phyloP scores from a whole-genome alignment of 805 yeast species.

The Lipomyces mesembrius region DNA sequence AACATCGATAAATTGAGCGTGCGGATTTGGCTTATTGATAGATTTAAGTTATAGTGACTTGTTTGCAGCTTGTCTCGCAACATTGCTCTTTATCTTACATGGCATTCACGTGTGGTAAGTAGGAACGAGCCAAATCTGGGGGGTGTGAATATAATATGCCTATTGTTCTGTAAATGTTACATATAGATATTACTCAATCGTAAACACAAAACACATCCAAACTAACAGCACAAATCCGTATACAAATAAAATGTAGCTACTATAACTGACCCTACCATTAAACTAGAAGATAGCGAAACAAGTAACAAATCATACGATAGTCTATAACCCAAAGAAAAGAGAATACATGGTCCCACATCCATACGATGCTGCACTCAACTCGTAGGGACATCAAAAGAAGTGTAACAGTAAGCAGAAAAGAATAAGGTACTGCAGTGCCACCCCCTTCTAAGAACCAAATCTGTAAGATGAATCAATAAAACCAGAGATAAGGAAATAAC shows the following conservation, averaged over 20 bases:
- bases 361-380: not conserved
- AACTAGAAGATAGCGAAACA: not conserved
- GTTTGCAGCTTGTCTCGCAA: too few relatives aligned
- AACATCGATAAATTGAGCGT: too few relatives aligned
- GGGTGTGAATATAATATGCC: not conserved
- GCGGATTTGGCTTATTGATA: too few relatives aligned
- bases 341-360: not conserved
- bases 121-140: too few relatives aligned
- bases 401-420: slow-evolving; percentile 1
- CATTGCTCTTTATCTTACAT: too few relatives aligned
- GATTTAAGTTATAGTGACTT: too few relatives aligned
- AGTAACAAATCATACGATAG: not conserved
- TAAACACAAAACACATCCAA: not conserved
- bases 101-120: not conserved
- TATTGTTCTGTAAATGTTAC: not conserved
- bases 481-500: not conserved
- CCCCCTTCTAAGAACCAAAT: not conserved
- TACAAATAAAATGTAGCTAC: not conserved
- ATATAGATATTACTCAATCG: not conserved
- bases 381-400: not conserved
- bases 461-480: not conserved
- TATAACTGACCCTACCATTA: not conserved
- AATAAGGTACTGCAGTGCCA: not conserved
- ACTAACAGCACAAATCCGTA: not conserved
- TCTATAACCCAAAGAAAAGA: slow-evolving; percentile 3